Conservation (phyloP, 345 rosid species). For the Syzygium aqueum region DNA sequence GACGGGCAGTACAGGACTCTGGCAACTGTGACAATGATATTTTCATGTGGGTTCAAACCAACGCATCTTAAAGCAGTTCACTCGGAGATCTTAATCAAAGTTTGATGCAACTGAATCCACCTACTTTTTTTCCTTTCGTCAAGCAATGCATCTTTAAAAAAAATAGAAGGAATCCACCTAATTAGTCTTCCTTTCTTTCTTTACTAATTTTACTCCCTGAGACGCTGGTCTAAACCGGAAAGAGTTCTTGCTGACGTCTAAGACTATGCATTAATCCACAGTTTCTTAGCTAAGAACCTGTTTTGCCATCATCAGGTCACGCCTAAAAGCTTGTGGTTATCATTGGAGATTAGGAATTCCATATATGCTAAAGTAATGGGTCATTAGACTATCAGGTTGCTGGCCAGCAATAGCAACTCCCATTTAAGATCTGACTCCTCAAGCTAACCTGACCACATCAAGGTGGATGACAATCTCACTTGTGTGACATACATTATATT, state of each 20-base stretch:
- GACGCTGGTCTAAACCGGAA: not conserved
- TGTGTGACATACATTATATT: not conserved
- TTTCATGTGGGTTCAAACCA: slow-evolving; percentile 17
- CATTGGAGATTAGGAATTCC: not conserved
- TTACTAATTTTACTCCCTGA: not conserved
- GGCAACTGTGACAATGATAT: not conserved
- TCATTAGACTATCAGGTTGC: not conserved
- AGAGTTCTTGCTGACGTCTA: not conserved
- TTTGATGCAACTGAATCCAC: slow-evolving; percentile 33
- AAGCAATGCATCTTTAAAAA: slow-evolving; percentile 3
- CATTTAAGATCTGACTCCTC: not conserved
- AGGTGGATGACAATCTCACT: not conserved
- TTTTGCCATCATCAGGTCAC: not conserved
- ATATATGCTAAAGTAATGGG: not conserved
- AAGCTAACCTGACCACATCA: not conserved
- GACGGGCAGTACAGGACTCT: not conserved
- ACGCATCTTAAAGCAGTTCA: slow-evolving; percentile 11
- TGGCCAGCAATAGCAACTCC: not conserved
- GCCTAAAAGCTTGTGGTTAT: not conserved
- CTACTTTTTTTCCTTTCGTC: not conserved
- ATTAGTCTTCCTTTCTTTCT: not conserved
- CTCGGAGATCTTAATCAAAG: slow-evolving; percentile 16
- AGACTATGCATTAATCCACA: not conserved
- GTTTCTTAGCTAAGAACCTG: not conserved
- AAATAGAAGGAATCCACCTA: slow-evolving; percentile 6